Evolutionary conservation across 2,329 filamentous ascomycete species (phyloP).

Genomic region (Lachnellula arida): DNA sequence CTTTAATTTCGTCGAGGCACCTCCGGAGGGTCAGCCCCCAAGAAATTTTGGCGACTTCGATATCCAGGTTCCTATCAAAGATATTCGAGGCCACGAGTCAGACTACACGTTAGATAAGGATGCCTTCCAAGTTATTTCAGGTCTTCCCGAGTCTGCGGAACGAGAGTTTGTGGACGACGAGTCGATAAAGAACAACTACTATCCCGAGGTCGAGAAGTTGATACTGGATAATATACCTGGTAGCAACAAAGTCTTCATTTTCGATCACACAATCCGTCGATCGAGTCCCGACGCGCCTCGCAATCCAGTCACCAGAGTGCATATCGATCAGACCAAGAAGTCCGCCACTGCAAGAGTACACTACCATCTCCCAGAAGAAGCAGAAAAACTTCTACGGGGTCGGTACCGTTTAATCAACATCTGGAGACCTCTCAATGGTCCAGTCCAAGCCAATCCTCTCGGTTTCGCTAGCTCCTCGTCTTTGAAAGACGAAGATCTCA

Average conservation of each 20-base stretch:
- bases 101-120: slow-evolving; percentile 65
- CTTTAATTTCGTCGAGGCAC: slow-evolving; percentile 49
- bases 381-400: slow-evolving; percentile 57
- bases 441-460: slow-evolving; percentile 28
- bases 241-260: slow-evolving; percentile 63
- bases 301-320: slow-evolving; percentile 65
- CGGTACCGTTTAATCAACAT: slow-evolving; percentile 85
- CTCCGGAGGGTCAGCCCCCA: slow-evolving; percentile 25
- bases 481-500: slow-evolving; percentile 28
- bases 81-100: slow-evolving; percentile 67
- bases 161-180: slow-evolving; percentile 63
- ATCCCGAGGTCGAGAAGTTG: slow-evolving; percentile 74
- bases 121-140: slow-evolving; percentile 64
- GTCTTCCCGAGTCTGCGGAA: slow-evolving; percentile 52
- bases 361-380: slow-evolving; percentile 61
- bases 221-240: slow-evolving; percentile 65
- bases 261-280: slow-evolving; percentile 86
- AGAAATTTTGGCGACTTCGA: slow-evolving; percentile 29
- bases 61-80: slow-evolving; percentile 47
- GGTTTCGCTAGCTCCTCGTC: slow-evolving; percentile 29
- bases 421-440: slow-evolving; percentile 49
- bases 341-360: slow-evolving; percentile 65
- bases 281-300: slow-evolving; percentile 53
- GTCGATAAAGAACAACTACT: slow-evolving; percentile 68
- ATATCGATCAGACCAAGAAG: slow-evolving; percentile 75